phyloP scores from a whole-genome alignment of 495 filamentous ascomycete genomes.

The Neurospora terricola region DNA sequence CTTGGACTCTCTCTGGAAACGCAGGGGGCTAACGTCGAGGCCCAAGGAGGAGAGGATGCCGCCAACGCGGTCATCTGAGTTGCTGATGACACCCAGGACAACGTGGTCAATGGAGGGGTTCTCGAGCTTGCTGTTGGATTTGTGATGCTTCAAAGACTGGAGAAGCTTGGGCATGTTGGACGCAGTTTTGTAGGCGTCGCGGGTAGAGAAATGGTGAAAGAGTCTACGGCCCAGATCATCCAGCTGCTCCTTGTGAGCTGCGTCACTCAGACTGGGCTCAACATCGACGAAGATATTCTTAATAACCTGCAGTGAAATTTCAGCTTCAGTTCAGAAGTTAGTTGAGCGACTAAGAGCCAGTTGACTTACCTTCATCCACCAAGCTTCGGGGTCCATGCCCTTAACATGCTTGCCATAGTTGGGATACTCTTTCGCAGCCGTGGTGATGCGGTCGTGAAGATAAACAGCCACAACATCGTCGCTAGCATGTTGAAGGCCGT shows the following conservation, averaged over 20 bases:
- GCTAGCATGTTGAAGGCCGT: constrained; percentile 39
- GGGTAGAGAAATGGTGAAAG: constrained; percentile 50
- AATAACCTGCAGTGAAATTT: constrained; percentile 10
- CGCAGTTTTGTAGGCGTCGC: constrained; percentile 50
- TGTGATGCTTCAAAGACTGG: constrained; percentile 22
- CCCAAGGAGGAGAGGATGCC: constrained; percentile 52
- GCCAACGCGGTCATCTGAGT: constrained; percentile 65
- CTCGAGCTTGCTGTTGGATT: background rate
- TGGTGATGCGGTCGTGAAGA: constrained; percentile 40
- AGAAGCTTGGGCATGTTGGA: constrained; percentile 48
- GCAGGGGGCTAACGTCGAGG: constrained; percentile 37
- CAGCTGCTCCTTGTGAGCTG: constrained; percentile 24
- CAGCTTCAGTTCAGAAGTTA: background rate
- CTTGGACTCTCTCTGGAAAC: constrained; percentile 1
- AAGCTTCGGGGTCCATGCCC: constrained; percentile 47
- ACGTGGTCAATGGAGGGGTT: constrained; percentile 21
- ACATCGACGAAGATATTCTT: constrained; percentile 28
- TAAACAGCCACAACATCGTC: constrained; percentile 20
- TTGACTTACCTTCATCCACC: constrained; percentile 58
- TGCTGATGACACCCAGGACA: constrained; percentile 60
- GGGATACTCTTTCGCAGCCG: constrained; percentile 39
- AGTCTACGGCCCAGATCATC: constrained; percentile 42
- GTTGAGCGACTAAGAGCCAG: background rate
- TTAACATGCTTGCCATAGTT: constrained; percentile 54
- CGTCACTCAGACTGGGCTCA: constrained; percentile 2